Percentiles rank a stretch among this genome's conserved stretches.
phyloP scores from a whole-genome alignment of 2,329 filamentous ascomycete genomes.

The Diatrype stigma region DNA sequence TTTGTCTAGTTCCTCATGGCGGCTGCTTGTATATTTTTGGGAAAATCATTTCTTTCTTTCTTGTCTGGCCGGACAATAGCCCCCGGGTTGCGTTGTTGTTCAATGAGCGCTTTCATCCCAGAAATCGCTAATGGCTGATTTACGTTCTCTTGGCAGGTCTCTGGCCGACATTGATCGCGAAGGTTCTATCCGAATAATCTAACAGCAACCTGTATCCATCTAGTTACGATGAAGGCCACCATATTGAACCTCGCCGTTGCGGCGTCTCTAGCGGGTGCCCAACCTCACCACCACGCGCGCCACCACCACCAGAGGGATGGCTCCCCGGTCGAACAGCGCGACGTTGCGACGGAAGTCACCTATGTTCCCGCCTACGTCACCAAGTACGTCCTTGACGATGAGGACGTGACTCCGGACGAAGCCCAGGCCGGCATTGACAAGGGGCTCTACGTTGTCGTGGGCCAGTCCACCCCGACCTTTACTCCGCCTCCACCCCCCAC shows the following conservation, averaged over 20 bases:
- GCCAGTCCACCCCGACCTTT: slow-evolving; percentile 53
- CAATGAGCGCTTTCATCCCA: no score
- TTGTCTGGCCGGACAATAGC: no score
- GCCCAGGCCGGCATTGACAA: slow-evolving; percentile 68
- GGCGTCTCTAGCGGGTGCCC: slow-evolving; percentile 52
- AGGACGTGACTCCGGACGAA: slow-evolving; percentile 56
- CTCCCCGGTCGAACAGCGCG: slow-evolving; percentile 45
- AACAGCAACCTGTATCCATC: slow-evolving; percentile 1
- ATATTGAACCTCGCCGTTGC: slow-evolving; percentile 46
- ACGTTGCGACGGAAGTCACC: slow-evolving; percentile 41
- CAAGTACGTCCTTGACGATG: slow-evolving; percentile 67
- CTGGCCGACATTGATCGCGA: no score
- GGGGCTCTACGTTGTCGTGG: slow-evolving; percentile 65
- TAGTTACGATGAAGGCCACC: slow-evolving; percentile 42
- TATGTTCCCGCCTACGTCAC: slow-evolving; percentile 60
- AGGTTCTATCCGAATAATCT: not conserved
- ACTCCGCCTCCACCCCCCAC: slow-evolving; percentile 34
- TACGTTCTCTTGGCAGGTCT: not conserved
- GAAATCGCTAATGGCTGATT: not conserved
- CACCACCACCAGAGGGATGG: slow-evolving; percentile 53
- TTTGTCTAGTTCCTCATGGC: not conserved
- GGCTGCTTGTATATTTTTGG: no score
- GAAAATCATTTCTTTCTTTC: no score
- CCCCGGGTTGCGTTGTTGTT: no score
- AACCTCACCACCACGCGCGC: slow-evolving; percentile 56